Evolutionary conservation across 345 rosid species (phyloP), one percentile per base, ranked within the genome.

Genomic region (Xanthoceras sorbifolium): DNA sequence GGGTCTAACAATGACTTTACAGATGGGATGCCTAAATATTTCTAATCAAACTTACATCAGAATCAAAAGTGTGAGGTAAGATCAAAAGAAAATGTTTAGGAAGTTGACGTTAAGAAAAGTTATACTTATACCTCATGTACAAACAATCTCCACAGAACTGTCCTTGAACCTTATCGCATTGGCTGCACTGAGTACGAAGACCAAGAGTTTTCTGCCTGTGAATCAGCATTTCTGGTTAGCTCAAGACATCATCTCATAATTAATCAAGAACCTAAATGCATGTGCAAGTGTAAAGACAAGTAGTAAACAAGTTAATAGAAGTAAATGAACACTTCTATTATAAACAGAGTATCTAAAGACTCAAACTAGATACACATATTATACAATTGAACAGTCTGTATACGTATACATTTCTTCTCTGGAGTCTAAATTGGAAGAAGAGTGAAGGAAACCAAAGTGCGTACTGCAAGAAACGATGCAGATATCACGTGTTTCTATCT

Each of bases 131-230:
- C n/a, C 99, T 93, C 96, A 90, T 92, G 81, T 87, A 90, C 86
- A 95, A 80, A 84, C 99, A 95, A 84, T 93, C 99, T 78, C 97
- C 98, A 75, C 98, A 95, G 79, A 93, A 92, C 76, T 95, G 99
- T 77, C 98, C 98, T 72, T 83, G 90, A 22, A 88, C 94, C 67
- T 83, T 59, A 68, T 76, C 62, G 80, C 99, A 95, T 67, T 87
- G 15, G 82, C 88, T 44, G 85, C 99, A 93, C 61, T 84, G 66
- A 59, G 98, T 95, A 3, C 90, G 97, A 82, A 89, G 64, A 61
- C 98, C 99, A 1, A 93, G 96, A 60, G 99, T 95, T 82, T 93
- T 95, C 85, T 95, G 99, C 92, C 98, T 95, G 93, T 48, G 64
- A 75, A 71, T 60, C 25, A 74, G 20, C 67, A 62, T 20, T 77